Evolutionary conservation across 306 rosid genomes (phyloP).

Genomic region (barrel medic (Medicago truncatula)): MtrunA17r5.0-ANR NC_053046.1:41466001-41466500

Average conservation of each 20-base stretch:
- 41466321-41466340: constrained; percentile 35
- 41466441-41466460: not conserved
- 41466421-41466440: not conserved
- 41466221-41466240: not conserved
- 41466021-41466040: constrained; percentile 9
- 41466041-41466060: constrained; percentile 32
- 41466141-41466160: constrained; percentile 5
- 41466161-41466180: constrained; percentile 36
- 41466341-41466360: constrained; percentile 6
- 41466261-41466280: constrained; percentile 36
- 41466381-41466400: constrained; percentile 4
- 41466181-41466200: constrained; percentile 5
- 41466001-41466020: not conserved
- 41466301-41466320: constrained; percentile 23
- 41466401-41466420: not conserved
- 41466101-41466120: constrained; percentile 4
- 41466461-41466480: constrained; percentile 35
- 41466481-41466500: not conserved
- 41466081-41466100: not conserved
- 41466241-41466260: not conserved
- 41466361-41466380: not conserved
- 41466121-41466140: constrained; percentile 34
- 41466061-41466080: not conserved
- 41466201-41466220: not conserved
- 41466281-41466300: constrained; percentile 22